Conservation (phyloP, 1,284 basidiomycete genomes). For the Pseudozyma tsukubaensis region DNA sequence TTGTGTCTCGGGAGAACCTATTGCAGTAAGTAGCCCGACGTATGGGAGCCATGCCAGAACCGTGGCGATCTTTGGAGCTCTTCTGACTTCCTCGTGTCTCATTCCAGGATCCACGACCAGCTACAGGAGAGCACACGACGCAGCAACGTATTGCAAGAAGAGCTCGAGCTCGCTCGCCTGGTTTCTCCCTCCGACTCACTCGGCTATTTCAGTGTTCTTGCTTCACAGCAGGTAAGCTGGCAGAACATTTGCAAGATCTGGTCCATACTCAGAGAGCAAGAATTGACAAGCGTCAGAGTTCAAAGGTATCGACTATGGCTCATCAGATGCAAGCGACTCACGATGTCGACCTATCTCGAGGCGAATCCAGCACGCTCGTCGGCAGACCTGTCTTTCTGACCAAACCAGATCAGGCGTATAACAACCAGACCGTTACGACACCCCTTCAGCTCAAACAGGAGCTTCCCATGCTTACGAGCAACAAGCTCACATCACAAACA, state of each 20-base stretch:
- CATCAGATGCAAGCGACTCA: no score
- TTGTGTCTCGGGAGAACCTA: constrained; percentile 35
- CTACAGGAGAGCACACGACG: constrained; percentile 27
- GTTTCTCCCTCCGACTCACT: constrained; percentile 18
- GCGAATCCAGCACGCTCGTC: no score
- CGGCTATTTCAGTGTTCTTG: constrained; percentile 18
- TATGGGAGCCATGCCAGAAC: neutral
- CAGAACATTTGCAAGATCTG: no score
- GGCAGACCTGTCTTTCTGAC: no score
- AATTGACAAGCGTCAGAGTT: no score
- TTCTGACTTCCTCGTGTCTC: neutral
- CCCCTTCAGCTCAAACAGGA: no score
- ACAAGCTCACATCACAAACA: neutral
- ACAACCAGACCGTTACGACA: no score
- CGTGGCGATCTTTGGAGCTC: neutral
- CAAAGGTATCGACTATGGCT: no score
- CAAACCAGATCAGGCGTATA: no score
- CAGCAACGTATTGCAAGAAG: constrained; percentile 22
- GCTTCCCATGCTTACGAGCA: neutral
- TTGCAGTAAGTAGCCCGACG: constrained; percentile 30
- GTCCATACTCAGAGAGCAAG: no score
- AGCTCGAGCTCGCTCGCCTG: constrained; percentile 22
- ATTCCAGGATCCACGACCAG: constrained; percentile 18
- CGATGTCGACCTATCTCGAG: no score
- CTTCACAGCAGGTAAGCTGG: constrained; percentile 20